Evolutionary conservation across 441 rosid genomes (phyloP).

Genomic region (Jatropha podagrica): DNA sequence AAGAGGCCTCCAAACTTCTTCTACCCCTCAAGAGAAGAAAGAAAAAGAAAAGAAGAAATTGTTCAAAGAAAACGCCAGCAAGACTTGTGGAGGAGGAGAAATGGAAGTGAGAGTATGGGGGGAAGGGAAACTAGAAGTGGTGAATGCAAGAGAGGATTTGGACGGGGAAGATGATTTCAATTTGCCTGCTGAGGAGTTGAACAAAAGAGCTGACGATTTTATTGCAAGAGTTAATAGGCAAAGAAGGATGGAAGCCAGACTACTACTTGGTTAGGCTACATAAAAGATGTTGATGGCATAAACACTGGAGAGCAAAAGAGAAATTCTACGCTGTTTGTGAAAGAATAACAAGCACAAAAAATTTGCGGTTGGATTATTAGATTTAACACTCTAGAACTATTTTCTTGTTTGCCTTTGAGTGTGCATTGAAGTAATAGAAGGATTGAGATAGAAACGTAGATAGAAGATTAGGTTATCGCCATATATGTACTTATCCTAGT

Average conservation of each 20-base stretch:
- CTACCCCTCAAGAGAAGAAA: slow-evolving; percentile 15
- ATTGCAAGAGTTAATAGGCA: slow-evolving; percentile 60
- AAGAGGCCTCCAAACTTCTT: slow-evolving; percentile 25
- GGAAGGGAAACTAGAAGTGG: slow-evolving; percentile 8
- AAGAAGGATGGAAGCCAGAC: slow-evolving; percentile 46
- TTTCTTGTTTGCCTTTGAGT: background rate
- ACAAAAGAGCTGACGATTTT: slow-evolving; percentile 55
- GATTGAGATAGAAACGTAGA: background rate
- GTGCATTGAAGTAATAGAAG: background rate
- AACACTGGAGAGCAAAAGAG: background rate
- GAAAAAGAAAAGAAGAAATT: slow-evolving; percentile 8
- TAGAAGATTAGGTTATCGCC: background rate
- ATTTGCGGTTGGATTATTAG: background rate
- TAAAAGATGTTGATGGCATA: background rate
- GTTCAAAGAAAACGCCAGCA: slow-evolving; percentile 16
- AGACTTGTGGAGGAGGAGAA: slow-evolving; percentile 12
- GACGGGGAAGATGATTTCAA: slow-evolving; percentile 31
- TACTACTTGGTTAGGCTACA: slow-evolving; percentile 13
- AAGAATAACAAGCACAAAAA: background rate
- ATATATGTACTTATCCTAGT: background rate
- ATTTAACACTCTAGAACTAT: background rate
- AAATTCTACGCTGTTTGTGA: background rate
- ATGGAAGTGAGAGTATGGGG: slow-evolving; percentile 5
- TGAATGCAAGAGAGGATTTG: slow-evolving; percentile 17
- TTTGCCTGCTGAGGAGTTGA: slow-evolving; percentile 48